Percentiles rank a stretch among this genome's conserved stretches.
These are phyloP conservation scores for Salvia sclarea DNA, from an alignment of 305 asterid genomes.

Conservation along the genomic window DNA sequence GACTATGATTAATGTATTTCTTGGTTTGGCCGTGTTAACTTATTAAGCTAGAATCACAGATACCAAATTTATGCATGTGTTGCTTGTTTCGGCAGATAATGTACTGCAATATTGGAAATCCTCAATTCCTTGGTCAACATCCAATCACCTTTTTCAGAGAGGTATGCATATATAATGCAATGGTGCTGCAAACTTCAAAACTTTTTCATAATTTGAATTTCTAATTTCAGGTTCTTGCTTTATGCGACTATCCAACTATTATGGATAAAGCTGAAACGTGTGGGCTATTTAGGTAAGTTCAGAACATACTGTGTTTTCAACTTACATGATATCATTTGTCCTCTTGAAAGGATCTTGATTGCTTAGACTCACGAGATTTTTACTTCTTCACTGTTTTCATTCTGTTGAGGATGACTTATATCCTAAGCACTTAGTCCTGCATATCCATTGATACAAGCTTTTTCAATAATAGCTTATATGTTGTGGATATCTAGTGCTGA, in stretches of 20 bases:
- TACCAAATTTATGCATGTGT: neutral
- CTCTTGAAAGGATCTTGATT: no score
- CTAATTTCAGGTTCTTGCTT: conserved; percentile 76
- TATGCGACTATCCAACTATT: conserved; percentile 88
- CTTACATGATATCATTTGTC: no score
- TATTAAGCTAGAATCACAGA: neutral
- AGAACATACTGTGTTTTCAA: neutral
- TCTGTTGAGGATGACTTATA: no score
- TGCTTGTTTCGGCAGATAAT: conserved; percentile 40
- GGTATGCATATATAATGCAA: conserved; percentile 43
- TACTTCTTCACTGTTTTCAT: no score
- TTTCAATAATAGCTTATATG: no score
- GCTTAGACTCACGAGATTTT: no score
- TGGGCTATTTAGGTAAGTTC: conserved; percentile 75
- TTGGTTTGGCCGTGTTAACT: no score
- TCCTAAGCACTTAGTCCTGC: no score
- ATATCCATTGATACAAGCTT: neutral
- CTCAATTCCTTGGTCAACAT: conserved; percentile 93
- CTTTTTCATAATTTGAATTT: neutral
- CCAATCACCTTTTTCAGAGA: conserved; percentile 96
- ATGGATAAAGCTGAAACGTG: conserved; percentile 90
- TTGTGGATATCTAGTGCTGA: conserved; percentile 65
- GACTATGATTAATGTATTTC: no score
- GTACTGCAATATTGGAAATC: conserved; percentile 92
- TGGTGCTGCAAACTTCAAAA: neutral